Percentiles rank a stretch among this genome's conserved stretches.
phyloP scores from a whole-genome alignment of 768 basidiomycete genomes.

The Megacollybia marginata region DNA sequence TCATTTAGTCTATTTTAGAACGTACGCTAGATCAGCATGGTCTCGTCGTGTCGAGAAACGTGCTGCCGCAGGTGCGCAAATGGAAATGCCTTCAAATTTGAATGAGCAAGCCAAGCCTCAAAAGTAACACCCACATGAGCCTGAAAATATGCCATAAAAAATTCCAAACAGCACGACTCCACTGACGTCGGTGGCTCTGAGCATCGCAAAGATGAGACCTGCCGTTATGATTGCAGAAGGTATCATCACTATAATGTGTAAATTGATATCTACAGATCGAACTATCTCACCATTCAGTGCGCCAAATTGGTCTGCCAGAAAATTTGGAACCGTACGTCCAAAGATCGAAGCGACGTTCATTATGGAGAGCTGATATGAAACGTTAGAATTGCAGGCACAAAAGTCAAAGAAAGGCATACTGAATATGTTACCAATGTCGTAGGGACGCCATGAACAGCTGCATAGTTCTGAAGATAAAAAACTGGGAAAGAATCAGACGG shows the following conservation, averaged over 20 bases:
- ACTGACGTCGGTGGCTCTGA: slow-evolving; percentile 33
- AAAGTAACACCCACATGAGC: slow-evolving; percentile 31
- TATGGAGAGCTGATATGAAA: background rate
- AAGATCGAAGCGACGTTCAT: slow-evolving; percentile 29
- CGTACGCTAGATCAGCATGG: slow-evolving; percentile 39
- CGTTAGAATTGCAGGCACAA: background rate
- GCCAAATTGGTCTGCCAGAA: slow-evolving; percentile 41
- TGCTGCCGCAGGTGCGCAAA: slow-evolving; percentile 30
- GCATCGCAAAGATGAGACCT: slow-evolving; percentile 41
- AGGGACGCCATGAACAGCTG: slow-evolving; percentile 31
- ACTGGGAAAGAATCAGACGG: slow-evolving; percentile 18
- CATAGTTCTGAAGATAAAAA: slow-evolving; percentile 46
- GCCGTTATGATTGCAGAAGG: slow-evolving; percentile 32
- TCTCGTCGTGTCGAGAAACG: slow-evolving; percentile 31
- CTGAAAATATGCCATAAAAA: slow-evolving; percentile 50
- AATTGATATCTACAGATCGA: slow-evolving; percentile 2
- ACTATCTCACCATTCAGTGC: slow-evolving; percentile 36
- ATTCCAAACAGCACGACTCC: slow-evolving; percentile 39
- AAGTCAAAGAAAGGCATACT: slow-evolving; percentile 17
- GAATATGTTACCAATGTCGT: slow-evolving; percentile 34
- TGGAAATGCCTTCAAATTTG: slow-evolving; percentile 26
- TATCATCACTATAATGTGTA: slow-evolving; percentile 32
- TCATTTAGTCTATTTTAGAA: background rate
- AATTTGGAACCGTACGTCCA: slow-evolving; percentile 53
- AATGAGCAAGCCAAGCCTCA: background rate